These are phyloP conservation scores for Colletotrichum paranaense DNA, from an alignment of 2,329 filamentous ascomycete genomes.

Conservation along the genomic window DNA sequence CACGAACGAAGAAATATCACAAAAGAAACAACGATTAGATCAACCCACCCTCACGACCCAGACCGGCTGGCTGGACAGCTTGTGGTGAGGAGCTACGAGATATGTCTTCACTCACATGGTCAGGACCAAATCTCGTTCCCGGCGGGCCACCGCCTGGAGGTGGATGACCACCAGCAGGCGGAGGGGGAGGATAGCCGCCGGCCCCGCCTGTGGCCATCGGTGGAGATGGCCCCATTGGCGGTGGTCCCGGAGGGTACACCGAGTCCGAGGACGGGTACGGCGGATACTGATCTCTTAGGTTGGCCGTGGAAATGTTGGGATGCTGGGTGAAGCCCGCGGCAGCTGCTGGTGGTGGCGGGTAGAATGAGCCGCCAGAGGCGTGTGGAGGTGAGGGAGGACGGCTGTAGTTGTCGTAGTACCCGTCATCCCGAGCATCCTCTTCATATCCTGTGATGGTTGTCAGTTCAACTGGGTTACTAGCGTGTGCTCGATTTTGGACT, in stretches of 20 bases:
- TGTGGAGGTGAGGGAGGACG: slow-evolving; percentile 59
- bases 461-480: slow-evolving; percentile 5
- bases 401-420: slow-evolving; percentile 49
- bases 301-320: slow-evolving; percentile 47
- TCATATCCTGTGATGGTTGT: slow-evolving; percentile 46
- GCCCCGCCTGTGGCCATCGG: slow-evolving; percentile 38
- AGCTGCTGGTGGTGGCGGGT: slow-evolving; percentile 47
- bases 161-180: slow-evolving; percentile 39
- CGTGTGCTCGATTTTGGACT: neutral
- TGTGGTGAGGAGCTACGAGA: slow-evolving; percentile 36
- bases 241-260: slow-evolving; percentile 55
- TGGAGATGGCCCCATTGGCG: slow-evolving; percentile 44
- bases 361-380: slow-evolving; percentile 63
- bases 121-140: slow-evolving; percentile 46
- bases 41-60: slow-evolving; percentile 38
- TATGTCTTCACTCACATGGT: slow-evolving; percentile 56
- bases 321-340: slow-evolving; percentile 50
- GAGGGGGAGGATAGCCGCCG: slow-evolving; percentile 43
- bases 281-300: slow-evolving; percentile 47
- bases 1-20: neutral
- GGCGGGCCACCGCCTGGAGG: slow-evolving; percentile 29
- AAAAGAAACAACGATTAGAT: slow-evolving; percentile 36
- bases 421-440: slow-evolving; percentile 48
- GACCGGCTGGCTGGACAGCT: slow-evolving; percentile 33
- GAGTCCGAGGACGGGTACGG: slow-evolving; percentile 50